Evolutionary conservation across 306 rosid species (phyloP), one percentile per base, ranked within the genome.

Genomic region (Rosa rugosa): DNA sequence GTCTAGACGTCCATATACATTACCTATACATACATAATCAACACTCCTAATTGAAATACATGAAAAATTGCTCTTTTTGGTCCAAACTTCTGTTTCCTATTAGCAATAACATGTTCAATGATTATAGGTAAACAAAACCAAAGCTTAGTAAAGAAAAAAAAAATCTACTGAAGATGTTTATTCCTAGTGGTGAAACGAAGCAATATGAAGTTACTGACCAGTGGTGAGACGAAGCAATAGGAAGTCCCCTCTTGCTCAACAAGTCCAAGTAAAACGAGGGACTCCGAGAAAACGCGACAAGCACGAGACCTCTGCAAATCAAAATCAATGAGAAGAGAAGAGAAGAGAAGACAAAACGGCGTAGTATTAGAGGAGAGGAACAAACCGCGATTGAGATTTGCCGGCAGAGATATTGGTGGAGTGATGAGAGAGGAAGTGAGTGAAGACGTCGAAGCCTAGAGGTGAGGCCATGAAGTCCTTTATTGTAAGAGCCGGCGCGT

Each of bases 361-460:
- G 9, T 44, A 7, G 67, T 60, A 36, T 17, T 4, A 9, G 34
- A 25, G 72, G 71, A 81, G 38, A 57, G 18, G 31, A 82, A 91
- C 91, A 13, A 22, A 92, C 98, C 87, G 83, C 45, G 98, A 89
- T 73, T 91, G 97, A 76, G 91, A 91, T 84, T 91, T 94, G 51
- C 72, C 83, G 16, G 90, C 97, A 42, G 84, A 63, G 72, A 94
- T 72, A 62, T 81, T 77, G 81, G 87, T 80, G 18, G 90, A 92
- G 73, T 88, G 91, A 83, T 89, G 95, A 72, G 76, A 70, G 76
- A 94, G 88, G 62, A 91, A 59, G 80, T 92, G 84, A 25, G 91
- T 70, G 82, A 92, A 91, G 10, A 91, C 86, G 70, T 90, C 41
- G 69, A 72, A 81, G n/a, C 85, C 90, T 18, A 92, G 89, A 50